Percentiles rank a stretch among this genome's conserved stretches.
Evolutionary conservation across 2,329 filamentous ascomycete species (phyloP).

Genomic region (Fusarium penzigii): DNA sequence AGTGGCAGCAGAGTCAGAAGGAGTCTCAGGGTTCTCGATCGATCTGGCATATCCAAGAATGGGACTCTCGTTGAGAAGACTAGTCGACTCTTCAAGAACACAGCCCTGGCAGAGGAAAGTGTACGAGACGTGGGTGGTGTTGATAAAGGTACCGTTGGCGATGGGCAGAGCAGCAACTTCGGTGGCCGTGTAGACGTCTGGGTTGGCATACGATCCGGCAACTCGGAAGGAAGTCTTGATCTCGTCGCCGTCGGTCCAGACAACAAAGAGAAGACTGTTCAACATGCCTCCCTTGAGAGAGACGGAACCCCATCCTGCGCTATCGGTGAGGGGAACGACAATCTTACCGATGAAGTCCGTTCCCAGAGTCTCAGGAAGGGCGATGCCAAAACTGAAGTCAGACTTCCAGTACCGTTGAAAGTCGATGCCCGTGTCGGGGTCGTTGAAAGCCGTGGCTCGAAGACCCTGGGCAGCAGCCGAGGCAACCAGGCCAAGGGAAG

Average conservation of each 20-base stretch:
- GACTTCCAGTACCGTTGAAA: constrained; percentile 40
- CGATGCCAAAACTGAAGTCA: constrained; percentile 51
- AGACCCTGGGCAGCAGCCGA: constrained; percentile 20
- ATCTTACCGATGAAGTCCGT: constrained; percentile 58
- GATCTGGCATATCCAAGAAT: constrained; percentile 44
- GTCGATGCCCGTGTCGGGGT: constrained; percentile 47
- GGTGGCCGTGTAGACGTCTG: constrained; percentile 45
- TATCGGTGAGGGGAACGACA: constrained; percentile 41
- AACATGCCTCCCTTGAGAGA: constrained; percentile 49
- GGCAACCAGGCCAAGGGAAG: constrained; percentile 24
- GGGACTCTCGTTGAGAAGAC: constrained; percentile 28
- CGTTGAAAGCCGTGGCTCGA: constrained; percentile 36
- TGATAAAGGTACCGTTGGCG: constrained; percentile 52
- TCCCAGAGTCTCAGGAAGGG: constrained; percentile 47
- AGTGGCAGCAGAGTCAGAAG: constrained; percentile 33
- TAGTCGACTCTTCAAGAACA: constrained; percentile 36
- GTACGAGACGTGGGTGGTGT: constrained; percentile 53
- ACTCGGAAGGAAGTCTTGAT: constrained; percentile 36
- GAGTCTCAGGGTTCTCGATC: constrained; percentile 31
- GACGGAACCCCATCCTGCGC: constrained; percentile 46
- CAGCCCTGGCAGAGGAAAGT: constrained; percentile 55
- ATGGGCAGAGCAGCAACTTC: constrained; percentile 44
- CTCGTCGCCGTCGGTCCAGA: constrained; percentile 49
- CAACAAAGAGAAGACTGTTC: constrained; percentile 47
- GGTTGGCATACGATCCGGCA: constrained; percentile 46